Conservation (phyloP, 176 grass and related monocot species). For the Hordeum marinum region DNA sequence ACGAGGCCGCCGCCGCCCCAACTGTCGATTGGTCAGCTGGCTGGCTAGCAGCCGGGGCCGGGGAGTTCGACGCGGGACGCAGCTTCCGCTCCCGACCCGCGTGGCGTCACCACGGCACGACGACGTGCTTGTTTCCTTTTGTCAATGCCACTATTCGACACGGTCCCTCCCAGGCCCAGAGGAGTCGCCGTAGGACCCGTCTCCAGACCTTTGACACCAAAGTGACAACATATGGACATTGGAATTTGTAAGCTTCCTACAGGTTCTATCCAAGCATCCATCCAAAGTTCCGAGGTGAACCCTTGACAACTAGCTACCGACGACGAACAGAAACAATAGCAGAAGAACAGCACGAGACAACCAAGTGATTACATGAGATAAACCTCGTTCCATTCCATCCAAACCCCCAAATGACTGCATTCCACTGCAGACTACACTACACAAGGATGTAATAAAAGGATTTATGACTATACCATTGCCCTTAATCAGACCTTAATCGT, state of each 20-base stretch:
- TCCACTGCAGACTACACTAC: neutral
- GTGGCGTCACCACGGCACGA: neutral
- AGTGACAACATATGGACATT: neutral
- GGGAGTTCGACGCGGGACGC: no score
- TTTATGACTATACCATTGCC: constrained; percentile 31
- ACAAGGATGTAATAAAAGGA: constrained; percentile 24
- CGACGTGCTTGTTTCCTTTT: neutral
- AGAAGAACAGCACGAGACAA: neutral
- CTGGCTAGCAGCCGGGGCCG: neutral
- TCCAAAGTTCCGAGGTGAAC: neutral
- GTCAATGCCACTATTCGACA: constrained; percentile 1
- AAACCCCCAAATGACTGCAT: constrained; percentile 5
- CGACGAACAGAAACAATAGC: neutral
- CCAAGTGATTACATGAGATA: neutral
- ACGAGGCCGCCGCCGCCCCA: constrained; percentile 9
- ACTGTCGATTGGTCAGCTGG: constrained; percentile 14
- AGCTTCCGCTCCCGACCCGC: no score
- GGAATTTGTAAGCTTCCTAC: neutral
- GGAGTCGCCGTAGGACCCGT: neutral
- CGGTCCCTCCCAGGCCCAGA: neutral
- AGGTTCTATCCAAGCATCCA: no score
- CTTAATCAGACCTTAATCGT: neutral
- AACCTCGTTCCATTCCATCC: constrained; percentile 13
- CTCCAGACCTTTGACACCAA: neutral
- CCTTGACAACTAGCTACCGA: neutral